Conservation (phyloP, 176 grass and related monocot genomes). For the Cenchrus purpureus region DNA sequence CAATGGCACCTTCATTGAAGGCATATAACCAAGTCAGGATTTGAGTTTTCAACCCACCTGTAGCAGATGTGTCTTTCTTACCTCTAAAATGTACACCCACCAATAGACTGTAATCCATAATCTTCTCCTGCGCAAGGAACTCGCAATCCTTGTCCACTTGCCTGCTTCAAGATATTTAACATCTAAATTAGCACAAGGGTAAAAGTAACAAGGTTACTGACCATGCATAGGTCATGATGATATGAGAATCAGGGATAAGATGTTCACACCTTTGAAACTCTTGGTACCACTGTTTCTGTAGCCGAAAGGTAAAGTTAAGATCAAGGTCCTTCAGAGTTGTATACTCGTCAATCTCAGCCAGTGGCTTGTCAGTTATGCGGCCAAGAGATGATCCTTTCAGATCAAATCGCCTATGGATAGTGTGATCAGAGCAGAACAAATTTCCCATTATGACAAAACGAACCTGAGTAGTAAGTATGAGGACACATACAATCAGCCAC, state of each 20-base stretch:
- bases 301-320: slow-evolving; percentile 90
- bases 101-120: slow-evolving; percentile 97
- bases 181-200: slow-evolving; percentile 48
- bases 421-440: slow-evolving; percentile 80
- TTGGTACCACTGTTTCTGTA: slow-evolving; percentile 75
- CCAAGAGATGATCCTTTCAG: slow-evolving; percentile 93
- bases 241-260: slow-evolving; percentile 32
- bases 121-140: slow-evolving; percentile 88
- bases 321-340: slow-evolving; percentile 98
- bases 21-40: slow-evolving; percentile 35
- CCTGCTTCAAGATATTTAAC: slow-evolving; percentile 58
- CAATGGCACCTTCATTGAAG: slow-evolving; percentile 66
- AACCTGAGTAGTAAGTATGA: slow-evolving; percentile 57
- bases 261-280: slow-evolving; percentile 77
- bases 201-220: slow-evolving; percentile 29
- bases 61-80: slow-evolving; percentile 33
- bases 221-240: background rate
- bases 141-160: slow-evolving; percentile 87
- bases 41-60: slow-evolving; percentile 43
- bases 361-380: slow-evolving; percentile 75
- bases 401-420: slow-evolving; percentile 92
- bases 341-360: slow-evolving; percentile 82
- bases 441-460: slow-evolving; percentile 99
- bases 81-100: slow-evolving; percentile 93
- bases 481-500: slow-evolving; percentile 35